Conservation (phyloP, 495 filamentous ascomycete species). For the Oidiodendron maius region DNA sequence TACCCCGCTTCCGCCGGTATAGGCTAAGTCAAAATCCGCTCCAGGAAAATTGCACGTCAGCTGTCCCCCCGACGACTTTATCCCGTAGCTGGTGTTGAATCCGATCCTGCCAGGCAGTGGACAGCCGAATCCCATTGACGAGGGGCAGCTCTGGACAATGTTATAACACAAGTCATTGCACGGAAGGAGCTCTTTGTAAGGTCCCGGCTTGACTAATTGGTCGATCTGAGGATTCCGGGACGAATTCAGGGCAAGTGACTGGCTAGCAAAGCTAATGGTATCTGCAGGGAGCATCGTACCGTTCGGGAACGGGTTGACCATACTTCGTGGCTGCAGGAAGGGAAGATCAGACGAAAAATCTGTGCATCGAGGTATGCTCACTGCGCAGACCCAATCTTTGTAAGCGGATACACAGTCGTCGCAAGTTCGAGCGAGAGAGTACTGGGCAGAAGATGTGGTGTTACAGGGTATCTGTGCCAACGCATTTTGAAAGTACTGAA, state of each 20-base stretch:
- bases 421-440: constrained; percentile 75
- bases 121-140: constrained; percentile 72
- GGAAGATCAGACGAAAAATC: constrained; percentile 57
- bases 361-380: constrained; percentile 84
- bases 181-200: constrained; percentile 89
- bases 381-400: constrained; percentile 90
- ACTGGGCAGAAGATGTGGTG: constrained; percentile 56
- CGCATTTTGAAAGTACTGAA: constrained; percentile 71
- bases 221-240: constrained; percentile 74
- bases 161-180: constrained; percentile 79
- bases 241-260: constrained; percentile 27
- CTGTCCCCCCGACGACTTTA: constrained; percentile 7
- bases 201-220: constrained; percentile 63
- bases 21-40: constrained; percentile 2
- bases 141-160: constrained; percentile 77
- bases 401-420: constrained; percentile 72
- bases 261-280: constrained; percentile 24
- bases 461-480: constrained; percentile 83
- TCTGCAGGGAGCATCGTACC: constrained; percentile 42
- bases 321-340: constrained; percentile 63
- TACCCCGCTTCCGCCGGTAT: constrained; percentile 4
- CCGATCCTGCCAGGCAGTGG: constrained; percentile 47
- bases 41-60: constrained; percentile 25
- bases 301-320: constrained; percentile 63
- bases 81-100: constrained; percentile 62